Conservation (phyloP, 208 protist genomes). For the Trypanosoma congolense region DNA sequence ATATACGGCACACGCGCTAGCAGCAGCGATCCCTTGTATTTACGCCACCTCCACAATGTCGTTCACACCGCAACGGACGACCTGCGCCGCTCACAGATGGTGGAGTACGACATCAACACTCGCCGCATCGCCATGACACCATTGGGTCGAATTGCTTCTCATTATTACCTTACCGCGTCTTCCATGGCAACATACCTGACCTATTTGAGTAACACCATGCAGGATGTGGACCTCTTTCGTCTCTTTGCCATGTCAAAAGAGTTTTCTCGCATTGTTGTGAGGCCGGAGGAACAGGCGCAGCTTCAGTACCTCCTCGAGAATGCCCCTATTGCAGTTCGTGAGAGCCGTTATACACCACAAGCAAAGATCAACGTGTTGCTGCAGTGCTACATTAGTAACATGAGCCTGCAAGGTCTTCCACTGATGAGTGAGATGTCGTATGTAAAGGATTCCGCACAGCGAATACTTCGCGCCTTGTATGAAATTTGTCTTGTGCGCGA, state of each 20-base stretch:
- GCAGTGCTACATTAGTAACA: slow-evolving; percentile 98
- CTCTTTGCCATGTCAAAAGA: slow-evolving; percentile 96
- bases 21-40: slow-evolving; percentile 76
- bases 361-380: slow-evolving; percentile 99
- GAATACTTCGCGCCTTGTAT: slow-evolving; percentile 90
- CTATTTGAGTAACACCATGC: slow-evolving; percentile 93
- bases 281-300: slow-evolving; percentile 98
- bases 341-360: slow-evolving; percentile 91
- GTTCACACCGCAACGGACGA: slow-evolving; percentile 92
- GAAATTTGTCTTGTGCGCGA: slow-evolving; percentile 95
- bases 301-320: slow-evolving; percentile 94
- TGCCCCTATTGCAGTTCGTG: slow-evolving; percentile 98
- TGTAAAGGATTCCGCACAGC: slow-evolving; percentile 95
- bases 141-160: slow-evolving; percentile 96
- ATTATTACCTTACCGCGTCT: slow-evolving; percentile 97
- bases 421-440: slow-evolving; percentile 99
- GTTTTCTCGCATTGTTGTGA: slow-evolving; percentile 96
- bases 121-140: slow-evolving; percentile 91
- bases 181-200: slow-evolving; percentile 96
- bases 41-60: slow-evolving; percentile 90
- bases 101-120: slow-evolving; percentile 92
- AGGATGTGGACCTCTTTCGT: slow-evolving; percentile 97
- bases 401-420: slow-evolving; percentile 96
- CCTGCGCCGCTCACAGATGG: slow-evolving; percentile 88
- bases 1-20: slow-evolving; percentile 92